Evolutionary conservation across 139 green algal species (phyloP).

Genomic region (Chlorella sorokiniana): DNA sequence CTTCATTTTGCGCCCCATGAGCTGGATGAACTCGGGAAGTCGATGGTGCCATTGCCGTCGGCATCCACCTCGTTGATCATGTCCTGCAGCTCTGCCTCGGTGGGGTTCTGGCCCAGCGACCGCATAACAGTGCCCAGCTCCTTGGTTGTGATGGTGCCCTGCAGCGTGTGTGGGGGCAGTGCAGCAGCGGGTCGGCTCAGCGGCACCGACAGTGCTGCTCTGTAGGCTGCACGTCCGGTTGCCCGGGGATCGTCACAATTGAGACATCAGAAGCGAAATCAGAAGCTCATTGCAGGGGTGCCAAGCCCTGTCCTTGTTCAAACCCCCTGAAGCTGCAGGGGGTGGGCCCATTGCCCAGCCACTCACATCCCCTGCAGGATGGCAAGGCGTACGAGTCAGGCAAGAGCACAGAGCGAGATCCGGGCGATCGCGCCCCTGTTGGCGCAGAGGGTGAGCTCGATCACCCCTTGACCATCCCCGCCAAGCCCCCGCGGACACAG

Average conservation of each 20-base stretch:
- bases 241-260: too few relatives aligned
- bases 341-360: background rate
- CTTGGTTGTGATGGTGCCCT: constrained; percentile 95
- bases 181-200: background rate
- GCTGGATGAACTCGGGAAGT: constrained; percentile 99
- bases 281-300: too few relatives aligned
- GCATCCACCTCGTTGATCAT: constrained; percentile 99
- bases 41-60: constrained; percentile 99
- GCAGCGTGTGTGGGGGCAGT: background rate
- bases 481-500: too few relatives aligned
- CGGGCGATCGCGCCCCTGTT: too few relatives aligned
- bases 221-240: too few relatives aligned
- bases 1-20: constrained; percentile 99
- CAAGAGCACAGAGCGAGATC: background rate
- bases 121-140: constrained; percentile 99
- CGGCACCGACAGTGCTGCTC: background rate
- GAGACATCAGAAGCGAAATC: too few relatives aligned
- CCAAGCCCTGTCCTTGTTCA: too few relatives aligned
- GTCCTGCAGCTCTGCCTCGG: constrained; percentile 98
- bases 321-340: background rate
- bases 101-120: constrained; percentile 98
- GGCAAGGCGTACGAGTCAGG: background rate
- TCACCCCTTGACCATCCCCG: too few relatives aligned
- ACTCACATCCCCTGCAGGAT: constrained; percentile 41
- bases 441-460: too few relatives aligned